Evolutionary conservation across 2,329 filamentous ascomycete species (phyloP).

Genomic region (Ceratocystis colombiana): DNA sequence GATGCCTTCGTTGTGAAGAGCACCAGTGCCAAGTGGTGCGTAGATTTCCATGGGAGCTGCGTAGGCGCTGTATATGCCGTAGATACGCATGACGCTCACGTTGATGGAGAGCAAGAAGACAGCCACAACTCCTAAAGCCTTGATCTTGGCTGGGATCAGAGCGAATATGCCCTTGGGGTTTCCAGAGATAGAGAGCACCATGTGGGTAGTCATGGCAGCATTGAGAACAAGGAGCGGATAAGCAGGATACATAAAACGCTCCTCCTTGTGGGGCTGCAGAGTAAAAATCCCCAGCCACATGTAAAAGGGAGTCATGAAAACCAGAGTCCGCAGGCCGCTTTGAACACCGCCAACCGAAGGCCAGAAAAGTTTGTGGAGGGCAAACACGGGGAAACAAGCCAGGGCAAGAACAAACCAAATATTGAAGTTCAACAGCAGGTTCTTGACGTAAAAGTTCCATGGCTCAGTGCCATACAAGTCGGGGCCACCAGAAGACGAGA

Average conservation of each 20-base stretch:
- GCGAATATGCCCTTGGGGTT: conserved; percentile 57
- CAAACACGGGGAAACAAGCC: conserved; percentile 60
- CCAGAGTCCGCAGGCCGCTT: conserved; percentile 61
- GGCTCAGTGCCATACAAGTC: conserved; percentile 92
- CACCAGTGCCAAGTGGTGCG: conserved; percentile 50
- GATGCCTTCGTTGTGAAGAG: conserved; percentile 40
- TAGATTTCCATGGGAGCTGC: conserved; percentile 68
- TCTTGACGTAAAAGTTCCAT: conserved; percentile 93
- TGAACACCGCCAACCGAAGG: conserved; percentile 53
- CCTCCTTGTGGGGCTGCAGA: conserved; percentile 89
- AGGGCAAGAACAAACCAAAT: conserved; percentile 81
- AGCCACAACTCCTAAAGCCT: conserved; percentile 52
- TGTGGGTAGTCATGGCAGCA: conserved; percentile 73
- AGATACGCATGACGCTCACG: conserved; percentile 58
- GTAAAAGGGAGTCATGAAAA: conserved; percentile 80
- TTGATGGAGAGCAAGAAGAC: conserved; percentile 55
- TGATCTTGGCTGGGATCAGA: conserved; percentile 64
- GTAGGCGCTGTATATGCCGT: conserved; percentile 72
- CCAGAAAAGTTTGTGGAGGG: conserved; percentile 59
- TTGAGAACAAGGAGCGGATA: conserved; percentile 88
- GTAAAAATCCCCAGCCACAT: conserved; percentile 91
- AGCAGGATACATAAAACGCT: conserved; percentile 95
- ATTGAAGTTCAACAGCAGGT: conserved; percentile 89
- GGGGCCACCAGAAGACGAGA: conserved; percentile 70
- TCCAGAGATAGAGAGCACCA: conserved; percentile 65